Percentiles rank a stretch among this genome's conserved stretches.
These are phyloP conservation scores for Lizanozyma gosingica DNA, from an alignment of 1,139 yeast species.

Conservation along the genomic window DNA sequence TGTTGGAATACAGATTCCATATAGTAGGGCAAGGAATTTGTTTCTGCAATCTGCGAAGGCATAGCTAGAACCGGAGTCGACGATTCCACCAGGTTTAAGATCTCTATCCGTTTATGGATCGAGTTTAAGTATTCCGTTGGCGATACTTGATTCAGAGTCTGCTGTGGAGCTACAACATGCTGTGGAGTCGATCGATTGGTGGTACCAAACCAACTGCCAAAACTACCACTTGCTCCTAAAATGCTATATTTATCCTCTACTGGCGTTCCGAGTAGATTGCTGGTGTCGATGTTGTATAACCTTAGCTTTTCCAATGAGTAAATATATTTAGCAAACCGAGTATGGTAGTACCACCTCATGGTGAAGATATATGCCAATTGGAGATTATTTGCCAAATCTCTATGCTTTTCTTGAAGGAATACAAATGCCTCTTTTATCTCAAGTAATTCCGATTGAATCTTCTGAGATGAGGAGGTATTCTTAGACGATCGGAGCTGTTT, in stretches of 20 bases:
- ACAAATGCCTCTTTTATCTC: conserved; percentile 50
- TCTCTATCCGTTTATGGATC: conserved; percentile 45
- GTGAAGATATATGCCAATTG: conserved; percentile 76
- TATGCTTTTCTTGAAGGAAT: conserved; percentile 48
- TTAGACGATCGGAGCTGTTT: conserved; percentile 46
- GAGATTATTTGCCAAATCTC: conserved; percentile 66
- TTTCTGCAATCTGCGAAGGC: conserved; percentile 81
- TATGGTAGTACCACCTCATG: conserved; percentile 86
- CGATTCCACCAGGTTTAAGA: conserved; percentile 30
- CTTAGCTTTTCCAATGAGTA: conserved; percentile 63
- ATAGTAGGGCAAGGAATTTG: conserved; percentile 56
- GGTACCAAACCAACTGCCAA: conserved; percentile 18
- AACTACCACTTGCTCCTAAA: conserved; percentile 11
- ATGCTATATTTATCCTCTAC: conserved; percentile 18
- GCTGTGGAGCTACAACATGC: conserved; percentile 4
- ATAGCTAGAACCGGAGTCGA: conserved; percentile 34
- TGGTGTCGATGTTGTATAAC: conserved; percentile 42
- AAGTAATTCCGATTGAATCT: conserved; percentile 60
- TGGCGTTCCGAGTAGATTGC: conserved; percentile 41
- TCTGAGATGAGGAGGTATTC: conserved; percentile 52
- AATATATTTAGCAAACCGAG: conserved; percentile 71
- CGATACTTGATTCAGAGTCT: conserved; percentile 7
- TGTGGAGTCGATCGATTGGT: conserved; percentile 2
- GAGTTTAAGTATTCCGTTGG: conserved; percentile 45
- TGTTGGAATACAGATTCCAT: conserved; percentile 68